Conservation (phyloP, 192 early-diverging fungal genomes). For the Podila epicladia region DNA sequence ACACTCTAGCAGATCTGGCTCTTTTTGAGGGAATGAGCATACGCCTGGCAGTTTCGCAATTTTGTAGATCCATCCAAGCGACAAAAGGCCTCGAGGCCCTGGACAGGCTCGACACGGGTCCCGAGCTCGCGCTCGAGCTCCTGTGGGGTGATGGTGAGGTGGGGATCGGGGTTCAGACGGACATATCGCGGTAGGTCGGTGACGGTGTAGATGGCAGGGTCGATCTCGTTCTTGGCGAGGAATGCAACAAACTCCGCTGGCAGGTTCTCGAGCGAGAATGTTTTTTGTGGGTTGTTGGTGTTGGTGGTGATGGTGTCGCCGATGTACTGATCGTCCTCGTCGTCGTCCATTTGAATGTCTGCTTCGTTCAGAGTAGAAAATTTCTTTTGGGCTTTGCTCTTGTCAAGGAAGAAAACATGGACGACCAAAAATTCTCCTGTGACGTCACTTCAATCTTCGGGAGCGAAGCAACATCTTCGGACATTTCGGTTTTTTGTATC, state of each 20-base stretch:
- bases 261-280: slow-evolving; percentile 54
- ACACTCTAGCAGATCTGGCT: not conserved
- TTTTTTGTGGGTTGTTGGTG: not conserved
- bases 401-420: not conserved
- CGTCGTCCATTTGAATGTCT: slow-evolving; percentile 19
- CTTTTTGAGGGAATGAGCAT: slow-evolving; percentile 19
- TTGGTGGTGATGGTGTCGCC: not conserved
- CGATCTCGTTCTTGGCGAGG: slow-evolving; percentile 75
- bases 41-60: slow-evolving; percentile 62
- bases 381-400: slow-evolving; percentile 3
- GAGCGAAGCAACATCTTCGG: not conserved
- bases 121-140: slow-evolving; percentile 58
- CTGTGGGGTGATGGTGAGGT: slow-evolving; percentile 50
- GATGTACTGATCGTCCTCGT: not conserved
- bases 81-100: slow-evolving; percentile 71
- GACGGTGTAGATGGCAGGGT: slow-evolving; percentile 68
- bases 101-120: slow-evolving; percentile 57
- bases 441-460: not conserved
- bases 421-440: not conserved
- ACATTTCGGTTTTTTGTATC: not conserved
- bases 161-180: slow-evolving; percentile 62
- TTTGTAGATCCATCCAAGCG: slow-evolving; percentile 52
- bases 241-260: slow-evolving; percentile 76
- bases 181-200: slow-evolving; percentile 78
- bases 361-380: slow-evolving; percentile 1